Evolutionary conservation across 2,329 filamentous ascomycete genomes (phyloP).

Genomic region (Lecanoromycetidae sp.): DNA sequence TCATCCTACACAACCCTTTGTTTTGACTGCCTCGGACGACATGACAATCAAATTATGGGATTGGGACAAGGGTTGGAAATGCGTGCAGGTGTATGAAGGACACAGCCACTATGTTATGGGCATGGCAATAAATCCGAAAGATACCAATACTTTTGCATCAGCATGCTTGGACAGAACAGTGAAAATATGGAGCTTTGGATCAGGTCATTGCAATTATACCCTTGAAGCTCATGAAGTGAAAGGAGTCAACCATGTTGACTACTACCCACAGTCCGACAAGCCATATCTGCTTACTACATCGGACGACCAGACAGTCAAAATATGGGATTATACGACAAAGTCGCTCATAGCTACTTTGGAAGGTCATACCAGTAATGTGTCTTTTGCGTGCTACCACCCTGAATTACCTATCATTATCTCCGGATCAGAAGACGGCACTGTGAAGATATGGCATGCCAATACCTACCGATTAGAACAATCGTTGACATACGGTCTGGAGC

Average conservation of each 20-base stretch:
- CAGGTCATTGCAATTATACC: slow-evolving; percentile 88
- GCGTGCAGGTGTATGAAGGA: slow-evolving; percentile 90
- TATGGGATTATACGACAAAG: slow-evolving; percentile 99
- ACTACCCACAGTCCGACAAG: slow-evolving; percentile 56
- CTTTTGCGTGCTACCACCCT: slow-evolving; percentile 94
- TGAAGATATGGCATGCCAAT: slow-evolving; percentile 98
- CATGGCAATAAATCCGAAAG: slow-evolving; percentile 92
- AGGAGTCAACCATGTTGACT: slow-evolving; percentile 96
- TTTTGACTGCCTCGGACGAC: slow-evolving; percentile 91
- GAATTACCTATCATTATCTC: slow-evolving; percentile 95
- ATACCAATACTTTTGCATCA: slow-evolving; percentile 83
- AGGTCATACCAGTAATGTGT: slow-evolving; percentile 95
- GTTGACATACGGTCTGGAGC: slow-evolving; percentile 86
- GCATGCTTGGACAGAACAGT: slow-evolving; percentile 93
- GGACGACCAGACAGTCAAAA: slow-evolving; percentile 91
- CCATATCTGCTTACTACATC: slow-evolving; percentile 90
- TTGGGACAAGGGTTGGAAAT: slow-evolving; percentile 98
- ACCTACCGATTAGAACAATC: slow-evolving; percentile 95
- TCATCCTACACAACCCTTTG: slow-evolving; percentile 89
- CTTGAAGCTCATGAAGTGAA: slow-evolving; percentile 95
- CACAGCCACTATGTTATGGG: slow-evolving; percentile 97
- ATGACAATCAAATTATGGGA: slow-evolving; percentile 99
- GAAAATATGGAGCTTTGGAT: slow-evolving; percentile 95
- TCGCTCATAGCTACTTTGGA: slow-evolving; percentile 92
- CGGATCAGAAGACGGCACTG: slow-evolving; percentile 90